Evolutionary conservation across 345 rosid genomes (phyloP).

Genomic region (Lepidium africanum): DNA sequence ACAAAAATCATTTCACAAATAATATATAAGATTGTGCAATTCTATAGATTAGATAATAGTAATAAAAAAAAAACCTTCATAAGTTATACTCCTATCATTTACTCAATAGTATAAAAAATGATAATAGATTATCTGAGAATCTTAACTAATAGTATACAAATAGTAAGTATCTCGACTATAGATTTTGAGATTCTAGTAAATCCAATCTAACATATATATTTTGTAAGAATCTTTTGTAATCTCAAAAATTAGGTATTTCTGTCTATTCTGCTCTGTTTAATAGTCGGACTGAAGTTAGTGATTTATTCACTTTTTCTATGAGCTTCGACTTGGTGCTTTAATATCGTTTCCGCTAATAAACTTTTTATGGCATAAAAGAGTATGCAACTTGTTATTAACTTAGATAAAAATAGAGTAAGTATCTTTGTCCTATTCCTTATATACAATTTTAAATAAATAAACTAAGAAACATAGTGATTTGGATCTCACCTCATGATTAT

Average conservation of each 20-base stretch:
- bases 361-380: background rate
- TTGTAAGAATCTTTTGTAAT: background rate
- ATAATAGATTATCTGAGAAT: background rate
- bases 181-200: conserved; percentile 10
- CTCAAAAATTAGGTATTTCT: conserved; percentile 6
- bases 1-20: no score
- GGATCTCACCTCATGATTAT: conserved; percentile 1
- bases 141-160: background rate
- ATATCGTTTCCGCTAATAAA: conserved; percentile 7
- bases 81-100: no score
- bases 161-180: background rate
- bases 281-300: conserved; percentile 8
- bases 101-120: no score
- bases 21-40: no score
- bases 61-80: no score
- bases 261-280: background rate
- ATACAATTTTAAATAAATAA: background rate
- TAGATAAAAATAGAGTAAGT: background rate
- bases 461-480: conserved; percentile 5
- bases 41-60: no score
- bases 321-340: conserved; percentile 12
- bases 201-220: conserved; percentile 1
- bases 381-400: background rate
- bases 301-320: conserved; percentile 2
- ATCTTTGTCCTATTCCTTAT: conserved; percentile 1